phyloP scores from a whole-genome alignment of 345 rosid species.

The Eucalyptus albens region DNA sequence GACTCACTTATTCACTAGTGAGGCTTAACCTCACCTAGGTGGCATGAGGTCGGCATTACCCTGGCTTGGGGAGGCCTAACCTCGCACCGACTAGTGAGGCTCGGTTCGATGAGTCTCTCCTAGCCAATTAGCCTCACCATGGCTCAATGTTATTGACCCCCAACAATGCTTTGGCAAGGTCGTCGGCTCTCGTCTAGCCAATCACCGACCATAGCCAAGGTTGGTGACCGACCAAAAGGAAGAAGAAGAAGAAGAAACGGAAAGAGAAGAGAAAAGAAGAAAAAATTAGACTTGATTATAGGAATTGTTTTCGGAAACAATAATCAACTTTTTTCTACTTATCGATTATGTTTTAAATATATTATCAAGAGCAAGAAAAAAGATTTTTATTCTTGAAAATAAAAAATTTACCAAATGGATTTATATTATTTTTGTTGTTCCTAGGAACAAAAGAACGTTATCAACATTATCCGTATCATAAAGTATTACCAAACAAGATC shows the following conservation, averaged over 20 bases:
- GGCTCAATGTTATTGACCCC: too few species aligned
- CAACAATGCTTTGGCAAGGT: fast-evolving
- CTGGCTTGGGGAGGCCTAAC: fast-evolving
- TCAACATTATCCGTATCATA: too few species aligned
- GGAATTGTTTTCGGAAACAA: fast-evolving
- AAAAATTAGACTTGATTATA: too few species aligned
- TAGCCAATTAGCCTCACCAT: fast-evolving
- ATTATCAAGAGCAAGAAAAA: fast-evolving
- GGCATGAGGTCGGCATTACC: fast-evolving
- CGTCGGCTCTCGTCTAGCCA: fast-evolving
- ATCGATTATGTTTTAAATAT: fast-evolving
- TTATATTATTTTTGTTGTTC: fast-evolving
- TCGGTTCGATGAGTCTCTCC: fast-evolving
- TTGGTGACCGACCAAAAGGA: fast-evolving
- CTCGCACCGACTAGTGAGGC: fast-evolving
- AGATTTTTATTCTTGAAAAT: fast-evolving
- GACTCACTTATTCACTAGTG: fast-evolving
- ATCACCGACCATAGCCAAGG: fast-evolving
- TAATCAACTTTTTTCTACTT: fast-evolving
- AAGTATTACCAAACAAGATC: fast-evolving
- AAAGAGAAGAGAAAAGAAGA: too few species aligned
- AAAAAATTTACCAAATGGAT: too few species aligned
- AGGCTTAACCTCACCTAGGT: fast-evolving
- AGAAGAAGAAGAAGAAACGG: too few species aligned
- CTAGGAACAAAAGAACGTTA: fast-evolving